Conservation (phyloP, 306 rosid species). For the Rosa persica region DNA sequence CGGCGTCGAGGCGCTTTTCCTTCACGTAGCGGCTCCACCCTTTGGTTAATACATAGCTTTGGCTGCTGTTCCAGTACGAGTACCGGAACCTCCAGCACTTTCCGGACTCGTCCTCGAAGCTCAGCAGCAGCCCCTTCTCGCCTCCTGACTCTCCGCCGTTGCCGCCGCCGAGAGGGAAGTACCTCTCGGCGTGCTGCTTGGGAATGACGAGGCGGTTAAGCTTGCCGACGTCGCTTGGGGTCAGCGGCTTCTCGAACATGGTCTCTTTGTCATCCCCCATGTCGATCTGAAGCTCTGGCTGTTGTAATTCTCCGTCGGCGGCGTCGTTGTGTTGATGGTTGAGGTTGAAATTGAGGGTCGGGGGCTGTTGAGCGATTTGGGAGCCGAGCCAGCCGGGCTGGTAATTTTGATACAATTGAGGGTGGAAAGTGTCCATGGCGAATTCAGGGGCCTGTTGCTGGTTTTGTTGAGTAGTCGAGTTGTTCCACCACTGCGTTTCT, state of each 20-base stretch:
- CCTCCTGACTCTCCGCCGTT: constrained; percentile 31
- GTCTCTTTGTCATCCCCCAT: constrained; percentile 43
- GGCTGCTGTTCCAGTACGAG: constrained; percentile 98
- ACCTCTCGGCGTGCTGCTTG: constrained; percentile 89
- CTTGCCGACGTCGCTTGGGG: constrained; percentile 95
- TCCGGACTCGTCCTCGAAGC: constrained; percentile 91
- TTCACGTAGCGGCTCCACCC: constrained; percentile 98
- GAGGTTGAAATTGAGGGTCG: constrained; percentile 39
- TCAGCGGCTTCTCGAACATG: constrained; percentile 92
- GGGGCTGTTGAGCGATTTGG: constrained; percentile 15
- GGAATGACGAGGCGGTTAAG: constrained; percentile 96
- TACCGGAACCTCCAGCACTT: constrained; percentile 95
- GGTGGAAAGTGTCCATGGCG: constrained; percentile 28
- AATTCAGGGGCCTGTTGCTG: constrained; percentile 2
- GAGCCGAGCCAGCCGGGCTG: constrained; percentile 29
- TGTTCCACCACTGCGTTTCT: constrained; percentile 50
- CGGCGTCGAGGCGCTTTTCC: constrained; percentile 88
- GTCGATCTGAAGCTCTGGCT: neutral
- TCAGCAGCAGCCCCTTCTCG: constrained; percentile 67
- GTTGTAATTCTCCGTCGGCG: neutral
- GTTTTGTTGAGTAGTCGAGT: constrained; percentile 10
- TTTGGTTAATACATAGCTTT: constrained; percentile 88
- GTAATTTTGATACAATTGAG: constrained; percentile 11
- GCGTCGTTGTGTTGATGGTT: constrained; percentile 32
- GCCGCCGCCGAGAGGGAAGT: constrained; percentile 59